These are phyloP conservation scores for Kalmusia sp. DNA, from an alignment of 2,329 filamentous ascomycete species.

Conservation along the genomic window DNA sequence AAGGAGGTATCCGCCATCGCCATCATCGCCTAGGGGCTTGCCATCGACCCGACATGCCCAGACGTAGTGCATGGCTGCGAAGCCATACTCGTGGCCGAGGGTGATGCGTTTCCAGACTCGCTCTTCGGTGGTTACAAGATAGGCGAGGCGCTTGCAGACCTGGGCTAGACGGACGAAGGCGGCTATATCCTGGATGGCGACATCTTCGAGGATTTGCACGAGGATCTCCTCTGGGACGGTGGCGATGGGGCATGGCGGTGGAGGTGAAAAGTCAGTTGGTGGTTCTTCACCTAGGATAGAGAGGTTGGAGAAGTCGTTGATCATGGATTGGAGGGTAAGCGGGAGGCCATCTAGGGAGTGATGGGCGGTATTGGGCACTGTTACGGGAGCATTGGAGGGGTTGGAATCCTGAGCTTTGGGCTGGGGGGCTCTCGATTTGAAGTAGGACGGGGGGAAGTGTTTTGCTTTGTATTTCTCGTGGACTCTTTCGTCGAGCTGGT, in stretches of 20 bases:
- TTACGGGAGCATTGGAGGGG: slow-evolving; percentile 58
- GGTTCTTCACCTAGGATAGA: slow-evolving; percentile 73
- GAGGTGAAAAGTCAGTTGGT: slow-evolving; percentile 72
- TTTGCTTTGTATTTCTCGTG: slow-evolving; percentile 90
- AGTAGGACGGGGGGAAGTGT: slow-evolving; percentile 75
- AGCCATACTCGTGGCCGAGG: slow-evolving; percentile 75
- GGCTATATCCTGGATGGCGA: slow-evolving; percentile 77
- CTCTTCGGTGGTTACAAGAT: slow-evolving; percentile 82
- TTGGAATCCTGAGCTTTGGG: slow-evolving; percentile 40
- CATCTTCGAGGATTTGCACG: slow-evolving; percentile 75
- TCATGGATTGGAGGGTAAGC: slow-evolving; percentile 70
- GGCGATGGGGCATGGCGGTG: slow-evolving; percentile 82
- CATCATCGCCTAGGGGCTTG: slow-evolving; percentile 47
- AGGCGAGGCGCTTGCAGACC: slow-evolving; percentile 88
- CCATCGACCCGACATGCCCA: slow-evolving; percentile 70
- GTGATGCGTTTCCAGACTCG: slow-evolving; percentile 84
- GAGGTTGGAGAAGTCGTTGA: slow-evolving; percentile 75
- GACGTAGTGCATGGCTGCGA: slow-evolving; percentile 81
- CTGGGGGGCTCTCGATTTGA: slow-evolving; percentile 50
- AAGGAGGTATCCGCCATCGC: slow-evolving; percentile 38
- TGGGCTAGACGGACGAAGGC: slow-evolving; percentile 77
- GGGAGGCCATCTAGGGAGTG: slow-evolving; percentile 63
- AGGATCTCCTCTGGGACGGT: slow-evolving; percentile 84
- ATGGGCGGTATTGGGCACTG: slow-evolving; percentile 62
- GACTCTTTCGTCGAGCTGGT: slow-evolving; percentile 80